Percentiles rank a stretch among this genome's conserved stretches.
phyloP scores from a whole-genome alignment of 75 land plant genomes.

The Pinus tabuliformis region DNA sequence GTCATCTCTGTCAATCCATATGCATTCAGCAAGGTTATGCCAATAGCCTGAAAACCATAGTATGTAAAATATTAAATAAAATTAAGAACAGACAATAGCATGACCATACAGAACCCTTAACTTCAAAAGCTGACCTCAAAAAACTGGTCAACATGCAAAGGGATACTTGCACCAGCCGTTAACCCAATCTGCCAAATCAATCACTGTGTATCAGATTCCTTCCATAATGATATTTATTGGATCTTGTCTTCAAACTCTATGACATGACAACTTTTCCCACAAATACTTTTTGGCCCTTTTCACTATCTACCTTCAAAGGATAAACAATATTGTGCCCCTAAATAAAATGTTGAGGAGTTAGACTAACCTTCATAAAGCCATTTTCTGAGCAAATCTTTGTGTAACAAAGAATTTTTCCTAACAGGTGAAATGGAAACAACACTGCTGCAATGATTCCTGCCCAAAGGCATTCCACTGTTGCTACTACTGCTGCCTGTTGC shows the following conservation, averaged over 20 bases:
- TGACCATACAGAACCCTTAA: no score
- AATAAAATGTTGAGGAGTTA: no score
- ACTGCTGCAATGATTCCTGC: constrained; percentile 45
- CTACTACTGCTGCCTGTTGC: constrained; percentile 14
- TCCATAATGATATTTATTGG: neutral
- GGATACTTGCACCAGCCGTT: constrained; percentile 92
- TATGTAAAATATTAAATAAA: no score
- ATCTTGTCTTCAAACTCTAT: no score
- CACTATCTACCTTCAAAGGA: no score
- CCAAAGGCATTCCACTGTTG: constrained; percentile 43
- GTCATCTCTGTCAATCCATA: constrained; percentile 92
- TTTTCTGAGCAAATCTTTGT: constrained; percentile 70
- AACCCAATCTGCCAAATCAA: constrained; percentile 56
- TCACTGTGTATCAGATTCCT: neutral
- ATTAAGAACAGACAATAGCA: no score
- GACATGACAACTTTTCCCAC: no score
- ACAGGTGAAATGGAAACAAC: constrained; percentile 62
- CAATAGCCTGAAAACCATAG: constrained; percentile 66
- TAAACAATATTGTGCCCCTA: no score
- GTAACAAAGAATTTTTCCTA: constrained; percentile 61
- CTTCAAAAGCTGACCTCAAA: constrained; percentile 62
- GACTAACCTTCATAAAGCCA: constrained; percentile 71
- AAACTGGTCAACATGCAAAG: constrained; percentile 73
- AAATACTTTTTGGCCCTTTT: no score
- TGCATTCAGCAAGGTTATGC: constrained; percentile 71